These are phyloP conservation scores for Cryptosporidium ryanae DNA, from an alignment of 169 alveolate genomes.

Conservation along the genomic window DNA sequence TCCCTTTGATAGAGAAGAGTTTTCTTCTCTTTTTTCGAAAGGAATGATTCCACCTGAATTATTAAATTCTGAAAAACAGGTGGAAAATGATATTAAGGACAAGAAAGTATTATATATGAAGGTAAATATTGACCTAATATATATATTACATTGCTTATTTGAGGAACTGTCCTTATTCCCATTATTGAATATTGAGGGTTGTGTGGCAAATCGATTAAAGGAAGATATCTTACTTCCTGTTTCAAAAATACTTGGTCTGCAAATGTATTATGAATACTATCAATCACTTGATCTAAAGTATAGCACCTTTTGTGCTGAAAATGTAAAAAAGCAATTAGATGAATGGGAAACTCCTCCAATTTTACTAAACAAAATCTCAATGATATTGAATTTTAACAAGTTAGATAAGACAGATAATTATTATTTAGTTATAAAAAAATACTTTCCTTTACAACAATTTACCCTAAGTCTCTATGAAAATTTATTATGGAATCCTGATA, in stretches of 20 bases:
- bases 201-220: constrained; percentile 7
- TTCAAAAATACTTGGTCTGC: constrained; percentile 10
- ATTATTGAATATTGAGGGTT: background rate
- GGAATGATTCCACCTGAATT: constrained; percentile 57
- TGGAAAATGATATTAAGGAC: background rate
- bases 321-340: background rate
- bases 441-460: constrained; percentile 47
- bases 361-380: constrained; percentile 25
- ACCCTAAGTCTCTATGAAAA: constrained; percentile 25
- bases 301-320: background rate
- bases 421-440: background rate
- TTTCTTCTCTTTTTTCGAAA: constrained; percentile 23
- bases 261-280: constrained; percentile 33
- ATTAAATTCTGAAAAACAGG: background rate
- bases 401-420: background rate
- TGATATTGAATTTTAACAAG: background rate
- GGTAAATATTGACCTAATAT: background rate
- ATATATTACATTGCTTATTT: constrained; percentile 32
- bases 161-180: constrained; percentile 41
- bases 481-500: background rate
- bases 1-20: constrained; percentile 63
- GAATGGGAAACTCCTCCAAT: constrained; percentile 52
- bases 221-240: constrained; percentile 54
- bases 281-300: constrained; percentile 18
- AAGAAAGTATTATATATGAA: background rate